phyloP scores from a whole-genome alignment of 805 yeast genomes.

The Yamadazyma scolyti region DNA sequence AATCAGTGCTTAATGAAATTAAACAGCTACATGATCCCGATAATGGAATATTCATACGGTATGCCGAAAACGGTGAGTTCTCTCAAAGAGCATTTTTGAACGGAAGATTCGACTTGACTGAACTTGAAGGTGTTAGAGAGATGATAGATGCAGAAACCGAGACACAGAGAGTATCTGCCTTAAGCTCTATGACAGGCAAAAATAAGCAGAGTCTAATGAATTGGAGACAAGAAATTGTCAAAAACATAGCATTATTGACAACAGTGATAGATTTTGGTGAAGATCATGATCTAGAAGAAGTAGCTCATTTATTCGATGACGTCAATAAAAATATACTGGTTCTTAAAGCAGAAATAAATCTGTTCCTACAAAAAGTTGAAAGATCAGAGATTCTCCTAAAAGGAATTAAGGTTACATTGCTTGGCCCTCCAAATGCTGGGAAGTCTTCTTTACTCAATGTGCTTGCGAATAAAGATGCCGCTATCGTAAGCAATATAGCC shows the following conservation, averaged over 20 bases:
- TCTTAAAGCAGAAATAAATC: slow-evolving; percentile 43
- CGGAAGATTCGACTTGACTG: slow-evolving; percentile 79
- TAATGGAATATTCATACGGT: slow-evolving; percentile 47
- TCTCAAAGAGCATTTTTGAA: slow-evolving; percentile 83
- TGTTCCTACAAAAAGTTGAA: slow-evolving; percentile 44
- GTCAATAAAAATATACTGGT: slow-evolving; percentile 43
- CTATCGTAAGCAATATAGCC: slow-evolving; percentile 86
- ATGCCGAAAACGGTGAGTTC: slow-evolving; percentile 94
- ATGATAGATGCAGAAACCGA: slow-evolving; percentile 94
- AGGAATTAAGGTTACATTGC: slow-evolving; percentile 69
- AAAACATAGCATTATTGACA: slow-evolving; percentile 69
- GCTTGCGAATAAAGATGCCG: slow-evolving; percentile 76
- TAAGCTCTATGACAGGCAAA: slow-evolving; percentile 69
- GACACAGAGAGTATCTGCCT: slow-evolving; percentile 71
- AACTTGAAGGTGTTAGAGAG: slow-evolving; percentile 85
- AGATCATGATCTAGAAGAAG: slow-evolving; percentile 78
- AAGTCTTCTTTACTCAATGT: slow-evolving; percentile 81
- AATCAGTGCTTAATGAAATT: slow-evolving; percentile 64
- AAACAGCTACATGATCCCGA: slow-evolving; percentile 45
- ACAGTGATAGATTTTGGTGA: slow-evolving; percentile 95
- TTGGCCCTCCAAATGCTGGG: slow-evolving; percentile 97
- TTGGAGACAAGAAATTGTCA: slow-evolving; percentile 69
- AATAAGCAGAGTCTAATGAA: slow-evolving; percentile 48
- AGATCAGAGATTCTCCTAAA: slow-evolving; percentile 60
- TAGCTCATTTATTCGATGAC: slow-evolving; percentile 45